phyloP scores from a whole-genome alignment of 371 early-diverging fungal genomes.

The Saksenaea oblongispora region DNA sequence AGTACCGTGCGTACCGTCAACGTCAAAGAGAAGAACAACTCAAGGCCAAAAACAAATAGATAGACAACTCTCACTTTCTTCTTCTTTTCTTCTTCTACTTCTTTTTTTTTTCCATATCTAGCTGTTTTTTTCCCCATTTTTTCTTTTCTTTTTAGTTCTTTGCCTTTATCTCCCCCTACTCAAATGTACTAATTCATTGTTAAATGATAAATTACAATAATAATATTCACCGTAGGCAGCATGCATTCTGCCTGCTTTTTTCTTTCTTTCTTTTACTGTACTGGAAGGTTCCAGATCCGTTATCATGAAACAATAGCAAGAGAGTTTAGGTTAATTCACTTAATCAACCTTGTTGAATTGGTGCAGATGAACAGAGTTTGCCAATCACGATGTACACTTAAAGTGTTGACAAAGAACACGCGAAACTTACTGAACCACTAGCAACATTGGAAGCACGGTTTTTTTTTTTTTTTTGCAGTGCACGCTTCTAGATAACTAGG shows the following conservation, averaged over 20 bases:
- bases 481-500: no score
- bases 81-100: not conserved
- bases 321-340: not conserved
- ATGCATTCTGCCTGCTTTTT: not conserved
- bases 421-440: no score
- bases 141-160: not conserved
- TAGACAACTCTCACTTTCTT: not conserved
- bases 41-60: not conserved
- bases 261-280: not conserved
- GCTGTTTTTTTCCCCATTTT: slow-evolving; percentile 1
- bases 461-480: no score
- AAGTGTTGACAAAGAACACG: no score
- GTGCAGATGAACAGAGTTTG: not conserved
- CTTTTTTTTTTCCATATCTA: not conserved
- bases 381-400: not conserved
- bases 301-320: not conserved
- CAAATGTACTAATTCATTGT: slow-evolving; percentile 1
- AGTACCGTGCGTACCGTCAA: slow-evolving; percentile 63
- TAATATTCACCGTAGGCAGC: not conserved
- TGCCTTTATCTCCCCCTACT: not conserved
- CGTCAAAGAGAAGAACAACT: slow-evolving; percentile 17
- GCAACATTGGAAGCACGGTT: no score
- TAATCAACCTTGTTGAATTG: not conserved
- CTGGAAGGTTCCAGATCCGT: not conserved
- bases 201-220: not conserved